Base-by-base conservation (phyloP, 768 basidiomycete genomes). In the Favolaschia claudopus region DNA sequence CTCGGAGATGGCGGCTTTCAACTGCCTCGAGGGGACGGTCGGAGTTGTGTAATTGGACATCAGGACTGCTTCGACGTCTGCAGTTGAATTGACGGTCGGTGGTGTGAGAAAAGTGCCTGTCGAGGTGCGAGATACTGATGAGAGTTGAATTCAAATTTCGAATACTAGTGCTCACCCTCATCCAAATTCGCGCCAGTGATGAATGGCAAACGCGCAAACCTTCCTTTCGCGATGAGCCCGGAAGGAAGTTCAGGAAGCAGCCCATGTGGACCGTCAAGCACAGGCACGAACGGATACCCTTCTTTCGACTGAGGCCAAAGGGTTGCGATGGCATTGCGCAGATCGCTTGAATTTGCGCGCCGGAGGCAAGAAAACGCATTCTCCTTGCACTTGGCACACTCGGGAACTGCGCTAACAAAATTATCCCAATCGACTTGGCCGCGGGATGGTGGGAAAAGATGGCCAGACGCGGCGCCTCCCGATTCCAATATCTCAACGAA, bases 371-470 rank as follows among this genome's bases (percentile, higher is more conserved):
- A 4, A 10, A 55, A 27, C 7, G 53, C 28, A 15, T 37, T 24
- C 1, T 20, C 42, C 5, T 3, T 45, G 32, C 32, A 32, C 13
- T 27, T 20, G 2, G 43, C 34, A 17, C 53, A 55, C 5, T 15
- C 44, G 19, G 53, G 53, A 2, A 46, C 42, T 12, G 53, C 44
- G 10, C 34, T 13, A 8, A 55, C 54, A 12, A 46, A 55, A 25
- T 55, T 55, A 15, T 55, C 45, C 54, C 54, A 55, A 38, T 55
- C 54, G 20, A n/a, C 7, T 19, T 55, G 54, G 7, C 36, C 8
- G 4, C 24, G 28, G n/a, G 29, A 17, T 19, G 44, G 3, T 19
- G 37, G 44, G 5, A 39, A 32, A 5, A 55, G 15, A 3, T 7
- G 3, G 13, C 0, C 2, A 10, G 15, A 5, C 36, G 19, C 44